phyloP scores from a whole-genome alignment of 192 early-diverging fungal genomes.

The Umbelopsis vinacea region DNA sequence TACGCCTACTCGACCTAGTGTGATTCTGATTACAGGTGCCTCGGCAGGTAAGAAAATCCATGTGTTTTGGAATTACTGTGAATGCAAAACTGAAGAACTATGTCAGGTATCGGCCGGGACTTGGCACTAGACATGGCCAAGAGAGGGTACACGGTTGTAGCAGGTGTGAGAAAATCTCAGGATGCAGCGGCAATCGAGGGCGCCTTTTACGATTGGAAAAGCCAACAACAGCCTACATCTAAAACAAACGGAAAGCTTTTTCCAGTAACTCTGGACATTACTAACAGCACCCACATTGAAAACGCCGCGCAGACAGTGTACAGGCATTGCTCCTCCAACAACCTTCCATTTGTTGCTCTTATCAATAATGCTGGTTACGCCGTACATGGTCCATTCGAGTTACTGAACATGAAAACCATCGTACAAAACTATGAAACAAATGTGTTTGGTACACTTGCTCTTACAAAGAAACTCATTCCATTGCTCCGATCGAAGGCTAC shows the following conservation, averaged over 20 bases:
- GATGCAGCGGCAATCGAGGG: neutral
- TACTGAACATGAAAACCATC: neutral
- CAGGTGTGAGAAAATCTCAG: neutral
- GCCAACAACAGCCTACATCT: neutral
- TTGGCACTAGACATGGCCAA: neutral
- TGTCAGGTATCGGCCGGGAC: neutral
- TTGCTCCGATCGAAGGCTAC: neutral
- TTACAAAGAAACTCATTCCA: neutral
- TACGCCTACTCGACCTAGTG: neutral
- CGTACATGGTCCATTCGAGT: neutral
- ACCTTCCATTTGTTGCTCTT: neutral
- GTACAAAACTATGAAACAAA: neutral
- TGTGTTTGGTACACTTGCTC: neutral
- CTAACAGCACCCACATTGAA: neutral
- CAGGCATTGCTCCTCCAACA: neutral
- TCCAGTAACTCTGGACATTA: neutral
- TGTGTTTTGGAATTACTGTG: neutral
- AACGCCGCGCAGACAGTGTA: neutral
- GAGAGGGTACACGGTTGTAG: neutral
- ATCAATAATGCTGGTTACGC: neutral
- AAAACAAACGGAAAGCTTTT: slow-evolving; percentile 8
- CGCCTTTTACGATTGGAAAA: neutral
- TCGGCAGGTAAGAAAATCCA: neutral
- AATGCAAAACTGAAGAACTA: neutral
- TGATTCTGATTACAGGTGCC: neutral